These are phyloP conservation scores for Linum lewisii DNA, from an alignment of 345 rosid species.

Conservation along the genomic window DNA sequence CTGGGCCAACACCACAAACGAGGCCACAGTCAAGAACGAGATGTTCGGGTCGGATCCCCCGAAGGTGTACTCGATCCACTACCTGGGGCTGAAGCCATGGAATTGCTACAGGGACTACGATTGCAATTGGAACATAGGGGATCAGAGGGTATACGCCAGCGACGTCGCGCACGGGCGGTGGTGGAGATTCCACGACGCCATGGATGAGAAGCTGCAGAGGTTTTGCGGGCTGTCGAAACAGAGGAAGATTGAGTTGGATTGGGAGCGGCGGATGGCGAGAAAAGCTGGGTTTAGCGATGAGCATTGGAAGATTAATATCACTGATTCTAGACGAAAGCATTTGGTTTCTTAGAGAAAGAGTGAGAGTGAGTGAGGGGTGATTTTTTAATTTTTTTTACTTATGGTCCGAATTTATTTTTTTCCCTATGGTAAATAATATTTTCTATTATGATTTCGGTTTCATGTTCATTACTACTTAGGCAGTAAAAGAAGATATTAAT, in stretches of 20 bases:
- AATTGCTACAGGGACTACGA: constrained; percentile 86
- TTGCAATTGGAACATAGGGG: constrained; percentile 60
- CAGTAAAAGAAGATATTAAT: not conserved
- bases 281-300: constrained; percentile 31
- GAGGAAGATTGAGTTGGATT: constrained; percentile 61
- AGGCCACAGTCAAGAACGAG: constrained; percentile 58
- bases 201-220: constrained; percentile 49
- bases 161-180: constrained; percentile 74
- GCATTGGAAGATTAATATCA: constrained; percentile 73
- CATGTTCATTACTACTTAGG: not conserved
- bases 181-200: constrained; percentile 73
- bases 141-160: constrained; percentile 66
- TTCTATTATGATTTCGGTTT: not conserved
- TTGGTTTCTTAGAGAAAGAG: constrained; percentile 15
- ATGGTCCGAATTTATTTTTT: too few species aligned
- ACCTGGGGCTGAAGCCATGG: constrained; percentile 87
- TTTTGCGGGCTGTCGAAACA: constrained; percentile 56
- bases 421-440: not conserved
- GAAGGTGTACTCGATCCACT: constrained; percentile 65
- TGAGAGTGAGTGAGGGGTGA: not conserved
- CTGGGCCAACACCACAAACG: constrained; percentile 70
- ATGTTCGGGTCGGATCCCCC: constrained; percentile 73
- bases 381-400: not conserved
- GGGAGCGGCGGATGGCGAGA: constrained; percentile 61
- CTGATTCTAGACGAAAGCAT: constrained; percentile 54